These are phyloP conservation scores for Bacidia rubella DNA, from an alignment of 495 filamentous ascomycete species.

Conservation along the genomic window DNA sequence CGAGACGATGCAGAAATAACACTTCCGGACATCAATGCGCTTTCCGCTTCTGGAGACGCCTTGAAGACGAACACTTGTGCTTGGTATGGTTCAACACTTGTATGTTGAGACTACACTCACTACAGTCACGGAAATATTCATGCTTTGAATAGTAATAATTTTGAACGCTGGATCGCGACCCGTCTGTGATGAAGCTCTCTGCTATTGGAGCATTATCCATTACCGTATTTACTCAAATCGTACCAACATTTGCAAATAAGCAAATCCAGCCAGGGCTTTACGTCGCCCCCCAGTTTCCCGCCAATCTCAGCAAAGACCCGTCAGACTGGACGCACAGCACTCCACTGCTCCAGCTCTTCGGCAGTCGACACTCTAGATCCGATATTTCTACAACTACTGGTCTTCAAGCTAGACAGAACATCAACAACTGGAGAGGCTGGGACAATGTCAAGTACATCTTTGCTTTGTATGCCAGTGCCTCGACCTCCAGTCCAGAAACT, in stretches of 20 bases:
- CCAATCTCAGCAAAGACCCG: conserved; percentile 1
- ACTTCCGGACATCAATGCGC: no score
- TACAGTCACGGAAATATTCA: no score
- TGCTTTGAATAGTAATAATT: no score
- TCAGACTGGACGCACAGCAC: conserved; percentile 11
- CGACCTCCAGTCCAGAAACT: conserved; percentile 16
- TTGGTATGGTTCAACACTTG: no score
- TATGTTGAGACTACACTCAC: no score
- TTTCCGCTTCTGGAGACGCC: no score
- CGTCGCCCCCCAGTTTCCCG: conserved; percentile 2
- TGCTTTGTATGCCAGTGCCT: conserved; percentile 9
- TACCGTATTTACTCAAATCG: neutral
- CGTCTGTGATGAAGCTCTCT: neutral
- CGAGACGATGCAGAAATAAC: no score
- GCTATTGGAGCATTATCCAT: neutral
- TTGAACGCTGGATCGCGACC: no score
- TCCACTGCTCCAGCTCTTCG: conserved; percentile 6
- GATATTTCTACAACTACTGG: neutral
- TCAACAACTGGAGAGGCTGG: conserved; percentile 14
- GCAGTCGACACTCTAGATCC: no score
- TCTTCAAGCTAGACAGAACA: neutral
- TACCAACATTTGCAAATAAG: neutral
- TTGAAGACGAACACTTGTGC: no score
- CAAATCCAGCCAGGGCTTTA: conserved; percentile 10
- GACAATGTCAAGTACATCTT: conserved; percentile 14